Conservation (phyloP, 2,329 filamentous ascomycete genomes). For the Ilyonectria destructans region DNA sequence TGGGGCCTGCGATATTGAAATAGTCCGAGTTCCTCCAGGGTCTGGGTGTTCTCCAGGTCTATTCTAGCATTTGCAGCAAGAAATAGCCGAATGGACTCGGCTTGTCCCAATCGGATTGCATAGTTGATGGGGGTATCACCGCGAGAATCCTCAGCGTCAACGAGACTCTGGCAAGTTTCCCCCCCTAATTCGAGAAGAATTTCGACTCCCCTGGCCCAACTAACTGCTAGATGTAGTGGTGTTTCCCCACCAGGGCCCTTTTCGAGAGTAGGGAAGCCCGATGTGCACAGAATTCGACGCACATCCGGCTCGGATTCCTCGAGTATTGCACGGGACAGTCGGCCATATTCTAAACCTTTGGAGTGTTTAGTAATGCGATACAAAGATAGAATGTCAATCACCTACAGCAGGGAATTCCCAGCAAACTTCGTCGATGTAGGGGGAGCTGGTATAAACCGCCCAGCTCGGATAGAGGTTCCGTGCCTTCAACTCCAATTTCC, state of each 20-base stretch:
- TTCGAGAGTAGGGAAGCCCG: not conserved
- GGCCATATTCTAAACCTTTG: not conserved
- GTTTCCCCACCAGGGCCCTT: not conserved
- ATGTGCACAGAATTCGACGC: not conserved
- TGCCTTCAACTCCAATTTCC: not conserved
- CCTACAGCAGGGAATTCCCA: not conserved
- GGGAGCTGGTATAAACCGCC: not conserved
- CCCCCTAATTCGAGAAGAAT: not conserved
- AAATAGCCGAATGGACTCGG: not conserved
- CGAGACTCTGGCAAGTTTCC: not conserved
- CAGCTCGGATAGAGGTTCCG: not conserved
- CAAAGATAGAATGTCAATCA: too few relatives aligned
- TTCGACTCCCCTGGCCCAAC: not conserved
- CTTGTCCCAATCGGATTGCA: not conserved
- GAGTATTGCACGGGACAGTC: not conserved
- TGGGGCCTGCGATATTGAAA: not conserved
- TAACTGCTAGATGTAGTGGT: not conserved
- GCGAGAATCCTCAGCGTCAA: not conserved
- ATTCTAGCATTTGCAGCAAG: not conserved
- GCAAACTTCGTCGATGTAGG: not conserved
- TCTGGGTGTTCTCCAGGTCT: not conserved
- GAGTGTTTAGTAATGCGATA: not conserved
- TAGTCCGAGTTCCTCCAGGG: not conserved
- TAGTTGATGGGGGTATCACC: not conserved
- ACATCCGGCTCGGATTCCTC: not conserved